These are phyloP conservation scores for Skeletonema costatum DNA, from an alignment of 108 stramenopile species.

Conservation along the genomic window DNA sequence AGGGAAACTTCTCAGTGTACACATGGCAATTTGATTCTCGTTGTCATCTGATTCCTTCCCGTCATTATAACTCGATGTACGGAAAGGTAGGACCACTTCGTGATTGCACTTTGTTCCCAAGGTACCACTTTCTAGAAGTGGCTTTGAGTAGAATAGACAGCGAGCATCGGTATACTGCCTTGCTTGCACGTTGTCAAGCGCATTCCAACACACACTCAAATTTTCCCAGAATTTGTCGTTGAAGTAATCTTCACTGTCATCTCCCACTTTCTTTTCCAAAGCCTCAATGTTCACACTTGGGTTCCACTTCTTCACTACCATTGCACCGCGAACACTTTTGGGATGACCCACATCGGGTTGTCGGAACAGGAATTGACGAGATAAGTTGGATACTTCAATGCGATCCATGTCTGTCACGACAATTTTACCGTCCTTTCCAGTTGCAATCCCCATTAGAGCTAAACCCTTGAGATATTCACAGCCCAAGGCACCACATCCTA, in stretches of 20 bases:
- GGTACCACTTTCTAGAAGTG: constrained; percentile 85
- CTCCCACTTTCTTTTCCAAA: constrained; percentile 74
- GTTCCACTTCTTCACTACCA: constrained; percentile 81
- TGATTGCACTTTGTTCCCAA: constrained; percentile 80
- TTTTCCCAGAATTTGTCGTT: constrained; percentile 85
- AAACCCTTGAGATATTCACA: constrained; percentile 91
- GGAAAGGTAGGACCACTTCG: constrained; percentile 75
- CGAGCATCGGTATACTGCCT: constrained; percentile 69
- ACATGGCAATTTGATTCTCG: constrained; percentile 83
- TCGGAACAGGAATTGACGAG: constrained; percentile 88
- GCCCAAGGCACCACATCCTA: constrained; percentile 88
- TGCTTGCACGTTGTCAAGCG: constrained; percentile 90
- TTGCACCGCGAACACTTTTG: constrained; percentile 74
- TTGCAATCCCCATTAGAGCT: constrained; percentile 77
- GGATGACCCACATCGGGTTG: constrained; percentile 86
- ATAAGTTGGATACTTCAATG: constrained; percentile 85
- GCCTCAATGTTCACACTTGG: constrained; percentile 64
- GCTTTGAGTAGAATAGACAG: constrained; percentile 88
- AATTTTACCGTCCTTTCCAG: constrained; percentile 70
- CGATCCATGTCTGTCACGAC: constrained; percentile 88
- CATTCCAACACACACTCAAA: constrained; percentile 83
- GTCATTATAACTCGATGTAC: constrained; percentile 83
- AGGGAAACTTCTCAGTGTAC: constrained; percentile 87
- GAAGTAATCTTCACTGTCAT: constrained; percentile 80
- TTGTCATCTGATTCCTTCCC: constrained; percentile 84